phyloP scores from a whole-genome alignment of 2,329 filamentous ascomycete species.

The Xylaria polymorpha region DNA sequence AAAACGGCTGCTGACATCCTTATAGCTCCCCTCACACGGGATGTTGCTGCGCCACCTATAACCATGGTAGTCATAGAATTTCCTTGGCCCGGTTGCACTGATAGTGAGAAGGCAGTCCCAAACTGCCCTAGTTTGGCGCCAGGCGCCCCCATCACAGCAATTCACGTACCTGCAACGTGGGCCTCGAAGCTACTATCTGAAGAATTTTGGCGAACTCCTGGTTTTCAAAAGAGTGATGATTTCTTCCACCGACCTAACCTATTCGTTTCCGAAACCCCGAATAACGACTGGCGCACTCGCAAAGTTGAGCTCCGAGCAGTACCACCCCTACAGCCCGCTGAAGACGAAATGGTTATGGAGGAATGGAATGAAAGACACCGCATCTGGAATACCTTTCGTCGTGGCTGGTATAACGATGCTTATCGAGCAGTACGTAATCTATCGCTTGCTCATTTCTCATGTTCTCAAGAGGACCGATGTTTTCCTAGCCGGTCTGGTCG shows the following conservation, averaged over 20 bases:
- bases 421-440: background rate
- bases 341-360: background rate
- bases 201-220: constrained; percentile 4
- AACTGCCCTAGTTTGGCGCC: background rate
- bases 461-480: too few relatives aligned
- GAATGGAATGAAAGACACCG: background rate
- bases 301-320: too few relatives aligned
- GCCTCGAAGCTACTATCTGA: constrained; percentile 15
- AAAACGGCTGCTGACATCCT: background rate
- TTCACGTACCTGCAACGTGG: constrained; percentile 3
- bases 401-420: background rate
- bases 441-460: too few relatives aligned
- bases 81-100: background rate
- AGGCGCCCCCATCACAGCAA: background rate
- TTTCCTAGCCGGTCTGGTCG: too few relatives aligned
- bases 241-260: constrained; percentile 5
- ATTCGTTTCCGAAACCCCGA: background rate
- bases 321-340: background rate
- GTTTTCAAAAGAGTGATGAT: background rate
- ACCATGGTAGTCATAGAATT: background rate
- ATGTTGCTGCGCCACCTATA: background rate
- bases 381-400: background rate
- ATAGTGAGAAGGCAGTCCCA: background rate
- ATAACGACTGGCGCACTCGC: rapidly evolving
- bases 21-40: background rate